These are phyloP conservation scores for Castanea crenata DNA, from an alignment of 306 rosid species.

Conservation along the genomic window DNA sequence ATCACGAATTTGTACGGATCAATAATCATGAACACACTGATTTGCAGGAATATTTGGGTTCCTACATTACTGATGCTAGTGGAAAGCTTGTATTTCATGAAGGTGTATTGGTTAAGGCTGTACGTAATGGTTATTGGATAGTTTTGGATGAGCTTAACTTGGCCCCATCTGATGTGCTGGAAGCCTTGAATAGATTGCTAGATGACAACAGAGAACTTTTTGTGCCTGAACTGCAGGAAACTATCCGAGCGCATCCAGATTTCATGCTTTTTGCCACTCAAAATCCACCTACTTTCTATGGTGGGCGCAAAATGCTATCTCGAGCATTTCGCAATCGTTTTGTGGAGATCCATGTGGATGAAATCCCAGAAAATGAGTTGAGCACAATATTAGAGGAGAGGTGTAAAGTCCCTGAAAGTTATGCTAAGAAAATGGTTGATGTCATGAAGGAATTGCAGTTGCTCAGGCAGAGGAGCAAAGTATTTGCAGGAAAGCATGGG, in stretches of 20 bases:
- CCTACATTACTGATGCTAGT: constrained; percentile 66
- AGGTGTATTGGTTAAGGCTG: constrained; percentile 89
- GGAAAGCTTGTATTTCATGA: constrained; percentile 91
- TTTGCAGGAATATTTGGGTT: constrained; percentile 92
- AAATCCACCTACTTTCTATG: constrained; percentile 89
- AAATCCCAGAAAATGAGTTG: constrained; percentile 85
- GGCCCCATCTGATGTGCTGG: constrained; percentile 98
- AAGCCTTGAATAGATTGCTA: constrained; percentile 87
- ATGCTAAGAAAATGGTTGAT: constrained; percentile 74
- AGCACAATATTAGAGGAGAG: constrained; percentile 56
- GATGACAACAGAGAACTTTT: constrained; percentile 96
- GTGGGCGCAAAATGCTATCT: constrained; percentile 93
- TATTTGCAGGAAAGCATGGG: constrained; percentile 90
- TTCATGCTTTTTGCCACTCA: constrained; percentile 99
- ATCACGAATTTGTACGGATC: constrained; percentile 81
- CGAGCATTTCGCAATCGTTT: constrained; percentile 95
- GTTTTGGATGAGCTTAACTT: constrained; percentile 94
- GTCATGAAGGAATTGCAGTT: constrained; percentile 85
- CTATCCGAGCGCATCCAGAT: constrained; percentile 65
- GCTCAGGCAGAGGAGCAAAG: constrained; percentile 75
- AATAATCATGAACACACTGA: constrained; percentile 98
- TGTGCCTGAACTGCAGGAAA: constrained; percentile 82
- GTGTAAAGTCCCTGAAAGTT: constrained; percentile 56
- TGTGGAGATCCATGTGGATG: constrained; percentile 89
- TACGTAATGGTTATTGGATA: constrained; percentile 87